Conservation (phyloP, 306 rosid species). For the Quercus variabilis region DNA sequence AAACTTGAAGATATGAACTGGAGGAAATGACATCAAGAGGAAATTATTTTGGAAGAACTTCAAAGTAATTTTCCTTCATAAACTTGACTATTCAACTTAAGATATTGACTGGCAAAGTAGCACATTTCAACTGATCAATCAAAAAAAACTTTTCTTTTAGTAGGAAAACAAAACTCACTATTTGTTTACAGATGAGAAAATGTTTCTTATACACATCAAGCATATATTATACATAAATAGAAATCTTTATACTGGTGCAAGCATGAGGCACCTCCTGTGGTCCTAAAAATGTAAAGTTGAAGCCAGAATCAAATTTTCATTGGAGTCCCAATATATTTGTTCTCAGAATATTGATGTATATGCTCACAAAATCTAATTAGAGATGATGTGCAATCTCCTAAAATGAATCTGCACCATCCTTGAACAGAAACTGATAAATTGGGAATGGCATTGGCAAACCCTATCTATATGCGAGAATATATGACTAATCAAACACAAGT, state of each 20-base stretch:
- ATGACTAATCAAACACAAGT: background rate
- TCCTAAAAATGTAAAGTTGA: too few relatives aligned
- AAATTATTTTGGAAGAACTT: background rate
- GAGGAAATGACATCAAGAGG: background rate
- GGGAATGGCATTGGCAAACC: slow-evolving; percentile 1
- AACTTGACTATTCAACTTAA: background rate
- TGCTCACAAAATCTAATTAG: background rate
- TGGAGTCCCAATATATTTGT: background rate
- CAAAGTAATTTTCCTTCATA: background rate
- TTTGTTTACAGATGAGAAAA: background rate
- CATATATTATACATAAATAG: too few relatives aligned
- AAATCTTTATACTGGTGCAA: too few relatives aligned
- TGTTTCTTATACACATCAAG: background rate
- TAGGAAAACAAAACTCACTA: background rate
- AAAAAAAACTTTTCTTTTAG: background rate
- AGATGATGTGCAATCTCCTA: slow-evolving; percentile 7
- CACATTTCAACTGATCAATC: background rate
- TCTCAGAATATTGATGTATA: background rate
- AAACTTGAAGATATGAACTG: background rate
- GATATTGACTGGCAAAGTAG: background rate
- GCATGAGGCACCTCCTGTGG: too few relatives aligned
- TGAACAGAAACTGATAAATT: too few relatives aligned
- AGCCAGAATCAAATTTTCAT: too few relatives aligned
- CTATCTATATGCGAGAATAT: background rate
- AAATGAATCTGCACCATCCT: background rate